Evolutionary conservation across 208 protist genomes (phyloP).

Genomic region (Blechomonas ayalai): DNA sequence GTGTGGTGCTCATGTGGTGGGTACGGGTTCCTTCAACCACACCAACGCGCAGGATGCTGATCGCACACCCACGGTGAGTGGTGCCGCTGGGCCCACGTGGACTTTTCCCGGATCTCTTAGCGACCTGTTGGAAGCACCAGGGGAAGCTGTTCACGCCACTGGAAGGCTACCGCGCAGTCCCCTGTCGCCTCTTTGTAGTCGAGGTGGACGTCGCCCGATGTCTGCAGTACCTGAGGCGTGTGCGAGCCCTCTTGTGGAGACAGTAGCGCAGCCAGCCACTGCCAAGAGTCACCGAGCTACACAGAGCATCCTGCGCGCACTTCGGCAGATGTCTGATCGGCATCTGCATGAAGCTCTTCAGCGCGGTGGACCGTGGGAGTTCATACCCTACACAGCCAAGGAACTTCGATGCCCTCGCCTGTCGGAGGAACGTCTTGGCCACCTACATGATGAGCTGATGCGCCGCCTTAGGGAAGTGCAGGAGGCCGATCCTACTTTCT

Average conservation of each 20-base stretch:
- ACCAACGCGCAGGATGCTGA: too few relatives aligned
- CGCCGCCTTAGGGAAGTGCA: constrained; percentile 12
- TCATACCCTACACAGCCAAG: constrained; percentile 7
- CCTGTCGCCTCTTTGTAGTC: too few relatives aligned
- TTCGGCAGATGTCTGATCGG: constrained; percentile 12
- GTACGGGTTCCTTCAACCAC: too few relatives aligned
- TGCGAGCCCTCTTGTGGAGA: constrained; percentile 10
- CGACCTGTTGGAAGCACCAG: too few relatives aligned
- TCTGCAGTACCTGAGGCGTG: neutral
- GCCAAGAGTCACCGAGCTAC: constrained; percentile 11
- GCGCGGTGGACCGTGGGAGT: constrained; percentile 4
- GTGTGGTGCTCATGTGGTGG: too few relatives aligned
- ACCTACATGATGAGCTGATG: constrained; percentile 17
- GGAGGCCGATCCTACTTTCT: constrained; percentile 14
- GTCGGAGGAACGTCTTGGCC: constrained; percentile 13
- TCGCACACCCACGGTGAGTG: too few relatives aligned
- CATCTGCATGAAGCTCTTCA: constrained; percentile 9
- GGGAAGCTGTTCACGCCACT: too few relatives aligned
- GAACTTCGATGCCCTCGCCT: constrained; percentile 12
- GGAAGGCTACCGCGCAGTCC: too few relatives aligned
- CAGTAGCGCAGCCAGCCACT: constrained; percentile 15
- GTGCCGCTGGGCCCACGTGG: too few relatives aligned
- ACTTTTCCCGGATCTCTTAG: too few relatives aligned
- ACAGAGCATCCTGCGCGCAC: constrained; percentile 11
- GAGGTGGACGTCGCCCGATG: neutral